Percentiles rank a stretch among this genome's conserved stretches.
phyloP scores from a whole-genome alignment of 768 basidiomycete species.

The Boletus rubescentipes region DNA sequence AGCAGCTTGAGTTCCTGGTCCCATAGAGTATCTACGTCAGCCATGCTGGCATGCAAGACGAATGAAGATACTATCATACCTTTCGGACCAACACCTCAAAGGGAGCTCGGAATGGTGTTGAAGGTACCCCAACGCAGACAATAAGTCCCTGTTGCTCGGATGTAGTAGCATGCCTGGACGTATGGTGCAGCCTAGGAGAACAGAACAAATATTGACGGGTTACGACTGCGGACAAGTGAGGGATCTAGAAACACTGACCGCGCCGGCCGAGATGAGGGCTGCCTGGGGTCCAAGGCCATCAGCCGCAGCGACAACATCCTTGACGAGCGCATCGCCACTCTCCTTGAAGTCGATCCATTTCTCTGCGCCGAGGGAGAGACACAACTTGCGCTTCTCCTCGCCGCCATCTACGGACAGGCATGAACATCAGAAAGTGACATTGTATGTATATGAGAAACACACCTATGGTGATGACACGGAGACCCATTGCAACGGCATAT shows the following conservation, averaged over 20 bases:
- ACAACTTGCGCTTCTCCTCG: slow-evolving; percentile 39
- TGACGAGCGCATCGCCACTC: slow-evolving; percentile 36
- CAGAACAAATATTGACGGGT: not conserved
- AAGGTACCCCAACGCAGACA: slow-evolving; percentile 42
- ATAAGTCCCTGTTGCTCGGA: slow-evolving; percentile 43
- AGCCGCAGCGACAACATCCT: slow-evolving; percentile 36
- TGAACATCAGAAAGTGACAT: not conserved
- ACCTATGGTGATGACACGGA: slow-evolving; percentile 46
- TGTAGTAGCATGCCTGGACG: slow-evolving; percentile 43
- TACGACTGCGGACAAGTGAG: not conserved
- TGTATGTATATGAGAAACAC: not conserved
- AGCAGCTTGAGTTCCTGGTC: slow-evolving; percentile 24
- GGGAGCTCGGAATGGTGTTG: slow-evolving; percentile 22
- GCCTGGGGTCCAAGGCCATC: slow-evolving; percentile 48
- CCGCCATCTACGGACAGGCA: slow-evolving; percentile 38
- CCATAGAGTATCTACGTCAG: not conserved
- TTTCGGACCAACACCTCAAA: slow-evolving; percentile 33
- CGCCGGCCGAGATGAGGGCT: slow-evolving; percentile 23
- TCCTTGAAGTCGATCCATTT: slow-evolving; percentile 48
- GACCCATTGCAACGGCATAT: slow-evolving; percentile 43
- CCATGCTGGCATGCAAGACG: not conserved
- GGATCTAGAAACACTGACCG: slow-evolving; percentile 6
- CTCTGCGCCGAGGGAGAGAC: slow-evolving; percentile 40
- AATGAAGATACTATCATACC: not conserved
- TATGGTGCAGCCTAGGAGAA: slow-evolving; percentile 36